Base-by-base conservation (phyloP, 2,329 filamentous ascomycete species). In the Rachicladosporium sp. region DNA sequence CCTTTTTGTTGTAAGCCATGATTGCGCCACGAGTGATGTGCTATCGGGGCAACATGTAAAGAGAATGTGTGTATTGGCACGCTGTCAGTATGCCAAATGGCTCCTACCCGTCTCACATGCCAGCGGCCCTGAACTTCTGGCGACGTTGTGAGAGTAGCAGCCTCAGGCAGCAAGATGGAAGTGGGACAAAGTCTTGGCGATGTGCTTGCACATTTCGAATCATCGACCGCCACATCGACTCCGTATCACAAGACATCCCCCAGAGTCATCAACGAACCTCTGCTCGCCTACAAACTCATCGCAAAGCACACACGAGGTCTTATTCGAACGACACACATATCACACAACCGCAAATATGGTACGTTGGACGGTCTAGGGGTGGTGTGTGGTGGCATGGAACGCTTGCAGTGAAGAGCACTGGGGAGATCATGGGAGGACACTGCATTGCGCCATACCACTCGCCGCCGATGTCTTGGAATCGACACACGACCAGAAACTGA, bases 1-100 rank as follows among this genome's bases (percentile, higher is more conserved):
- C 89, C 74, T 94, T 96, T 72, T 98, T 98, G 72, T 89, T 81
- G 76, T 91, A 93, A 68, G 82, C 91, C 88, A 94, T 94, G 59
- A 29, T 55, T 49, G 33, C 33, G 15, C 15, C 15, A 19, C 30
- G 30, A n/a, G 30, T 32, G 30, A 32, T 32, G 30, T 32, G 10
- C 12, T 32, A 12, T 12, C 30, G 12, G 30, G 30, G 30, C 30
- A 32, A 32, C 30, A 32, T 32, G 30, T 32, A n/a, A 32, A 32
- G 30, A 3, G 15, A 19, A 5, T 19, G 15, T 3, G 15, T 19
- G 15, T 19, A 19, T n/a, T n/a, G n/a, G n/a, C n/a, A n/a, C n/a
- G n/a, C n/a, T n/a, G n/a, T n/a, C n/a, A n/a, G n/a, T n/a, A n/a
- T n/a, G n/a, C n/a, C n/a, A n/a, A n/a, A n/a, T n/a, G n/a, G n/a